Evolutionary conservation across 1,284 basidiomycete genomes (phyloP).

Genomic region (Leccinum solheimii): DNA sequence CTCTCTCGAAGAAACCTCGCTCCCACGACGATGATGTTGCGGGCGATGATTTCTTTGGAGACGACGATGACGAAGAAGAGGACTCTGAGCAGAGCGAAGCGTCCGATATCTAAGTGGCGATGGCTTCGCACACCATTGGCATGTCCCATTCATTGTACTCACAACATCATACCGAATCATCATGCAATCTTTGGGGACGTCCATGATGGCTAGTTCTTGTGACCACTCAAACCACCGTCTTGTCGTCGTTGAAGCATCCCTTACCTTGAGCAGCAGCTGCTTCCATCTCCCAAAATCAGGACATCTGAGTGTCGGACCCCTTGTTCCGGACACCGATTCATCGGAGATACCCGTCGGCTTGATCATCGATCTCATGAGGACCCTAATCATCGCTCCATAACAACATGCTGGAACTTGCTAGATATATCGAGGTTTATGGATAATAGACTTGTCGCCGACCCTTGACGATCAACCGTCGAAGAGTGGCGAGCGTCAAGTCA

Average conservation of each 20-base stretch:
- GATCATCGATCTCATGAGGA: background rate
- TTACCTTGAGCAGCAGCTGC: background rate
- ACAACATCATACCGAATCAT: background rate
- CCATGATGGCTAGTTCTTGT: background rate
- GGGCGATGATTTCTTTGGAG: slow-evolving; percentile 52
- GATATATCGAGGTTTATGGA: background rate
- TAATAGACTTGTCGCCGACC: background rate
- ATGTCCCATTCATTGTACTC: slow-evolving; percentile 2
- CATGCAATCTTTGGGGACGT: background rate
- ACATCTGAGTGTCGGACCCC: background rate
- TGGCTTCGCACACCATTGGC: background rate
- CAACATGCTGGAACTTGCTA: background rate
- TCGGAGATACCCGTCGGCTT: background rate
- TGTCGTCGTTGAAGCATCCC: background rate
- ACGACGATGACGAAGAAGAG: slow-evolving; percentile 34
- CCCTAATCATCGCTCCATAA: background rate
- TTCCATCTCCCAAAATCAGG: background rate
- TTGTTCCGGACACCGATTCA: background rate
- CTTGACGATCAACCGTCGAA: background rate
- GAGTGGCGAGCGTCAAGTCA: background rate
- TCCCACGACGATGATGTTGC: slow-evolving; percentile 26
- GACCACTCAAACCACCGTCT: background rate
- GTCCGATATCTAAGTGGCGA: slow-evolving; percentile 9
- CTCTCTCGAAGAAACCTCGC: slow-evolving; percentile 7
- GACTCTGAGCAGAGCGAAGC: slow-evolving; percentile 19